Percentiles rank a stretch among this genome's conserved stretches.
phyloP scores from a whole-genome alignment of 768 basidiomycete genomes.

The Kwoniella sp. region DNA sequence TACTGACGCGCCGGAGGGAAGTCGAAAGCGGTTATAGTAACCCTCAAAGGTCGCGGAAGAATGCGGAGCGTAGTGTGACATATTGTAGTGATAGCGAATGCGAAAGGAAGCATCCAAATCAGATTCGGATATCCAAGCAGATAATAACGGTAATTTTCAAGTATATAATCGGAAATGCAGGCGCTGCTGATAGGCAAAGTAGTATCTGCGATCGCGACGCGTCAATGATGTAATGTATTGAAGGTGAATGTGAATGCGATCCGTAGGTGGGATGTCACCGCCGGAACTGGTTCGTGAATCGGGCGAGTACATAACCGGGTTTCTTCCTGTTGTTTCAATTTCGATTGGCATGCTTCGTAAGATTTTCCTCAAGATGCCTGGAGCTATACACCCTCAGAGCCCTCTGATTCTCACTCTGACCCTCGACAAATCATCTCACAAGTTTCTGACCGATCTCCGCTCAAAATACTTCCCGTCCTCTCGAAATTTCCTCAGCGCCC shows the following conservation, averaged over 20 bases:
- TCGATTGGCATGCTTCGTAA: neutral
- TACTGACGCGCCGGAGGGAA: slow-evolving; percentile 40
- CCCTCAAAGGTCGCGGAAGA: slow-evolving; percentile 34
- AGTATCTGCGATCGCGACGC: neutral
- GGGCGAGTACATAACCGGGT: too few relatives aligned
- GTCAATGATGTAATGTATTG: slow-evolving; percentile 25
- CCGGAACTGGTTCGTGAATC: too few relatives aligned
- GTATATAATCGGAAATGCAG: too few relatives aligned
- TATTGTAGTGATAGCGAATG: neutral
- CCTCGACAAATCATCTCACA: slow-evolving; percentile 34
- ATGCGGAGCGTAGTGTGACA: slow-evolving; percentile 37
- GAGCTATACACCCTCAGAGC: slow-evolving; percentile 4
- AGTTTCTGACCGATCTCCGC: slow-evolving; percentile 35
- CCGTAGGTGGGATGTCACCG: too few relatives aligned
- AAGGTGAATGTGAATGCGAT: too few relatives aligned
- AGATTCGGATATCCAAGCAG: too few relatives aligned
- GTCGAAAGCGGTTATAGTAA: slow-evolving; percentile 41
- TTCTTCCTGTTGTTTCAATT: too few relatives aligned
- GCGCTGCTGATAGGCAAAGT: too few relatives aligned
- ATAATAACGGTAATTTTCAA: too few relatives aligned
- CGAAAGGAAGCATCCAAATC: neutral
- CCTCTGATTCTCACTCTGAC: slow-evolving; percentile 43
- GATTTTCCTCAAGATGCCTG: slow-evolving; percentile 5
- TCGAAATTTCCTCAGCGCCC: slow-evolving; percentile 41
- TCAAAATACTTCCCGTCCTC: slow-evolving; percentile 42